Evolutionary conservation across 2,329 filamentous ascomycete species (phyloP).

Genomic region (Diplodia intermedia): DNA sequence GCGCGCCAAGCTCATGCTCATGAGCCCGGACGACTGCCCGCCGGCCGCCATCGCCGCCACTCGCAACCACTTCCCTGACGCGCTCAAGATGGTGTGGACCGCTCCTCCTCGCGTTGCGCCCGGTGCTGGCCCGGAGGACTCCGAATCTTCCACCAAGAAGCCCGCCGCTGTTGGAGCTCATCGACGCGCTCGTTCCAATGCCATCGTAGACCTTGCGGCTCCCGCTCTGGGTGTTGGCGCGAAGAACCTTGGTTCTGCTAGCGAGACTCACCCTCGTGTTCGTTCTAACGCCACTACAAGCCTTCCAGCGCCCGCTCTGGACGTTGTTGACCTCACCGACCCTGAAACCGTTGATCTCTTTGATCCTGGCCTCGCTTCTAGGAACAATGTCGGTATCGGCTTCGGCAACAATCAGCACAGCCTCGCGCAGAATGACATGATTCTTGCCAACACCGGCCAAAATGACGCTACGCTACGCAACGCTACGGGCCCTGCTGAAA

Average conservation of each 20-base stretch:
- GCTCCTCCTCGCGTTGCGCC: too few species aligned
- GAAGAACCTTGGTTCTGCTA: background rate
- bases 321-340: background rate
- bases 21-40: constrained; percentile 4
- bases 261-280: too few species aligned
- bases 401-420: background rate
- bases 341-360: background rate
- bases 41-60: constrained; percentile 84
- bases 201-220: too few species aligned
- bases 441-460: too few species aligned
- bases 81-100: background rate
- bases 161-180: background rate
- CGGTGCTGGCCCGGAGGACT: background rate
- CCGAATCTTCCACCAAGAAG: background rate
- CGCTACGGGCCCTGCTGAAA: background rate
- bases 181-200: background rate
- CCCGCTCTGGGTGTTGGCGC: background rate
- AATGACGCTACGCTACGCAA: background rate
- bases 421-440: background rate
- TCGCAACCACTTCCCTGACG: constrained; percentile 75
- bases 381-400: background rate
- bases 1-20: constrained; percentile 26
- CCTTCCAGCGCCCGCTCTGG: too few species aligned
- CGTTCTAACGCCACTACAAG: background rate
- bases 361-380: background rate